Conservation (phyloP, 352 stramenopile species). For the Globisporangium radiosum region DNA sequence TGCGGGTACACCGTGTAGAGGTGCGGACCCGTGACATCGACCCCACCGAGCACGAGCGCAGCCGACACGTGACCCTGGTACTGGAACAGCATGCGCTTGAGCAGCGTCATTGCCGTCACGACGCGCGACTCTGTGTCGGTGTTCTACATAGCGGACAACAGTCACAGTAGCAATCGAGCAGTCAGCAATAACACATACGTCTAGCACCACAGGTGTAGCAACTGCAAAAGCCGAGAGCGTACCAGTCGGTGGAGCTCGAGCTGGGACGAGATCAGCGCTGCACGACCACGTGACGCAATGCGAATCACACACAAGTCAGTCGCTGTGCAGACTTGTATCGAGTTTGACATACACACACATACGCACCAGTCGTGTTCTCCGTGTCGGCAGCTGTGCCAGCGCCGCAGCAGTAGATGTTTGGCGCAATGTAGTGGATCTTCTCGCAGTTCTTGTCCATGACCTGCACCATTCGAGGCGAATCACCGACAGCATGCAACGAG, state of each 20-base stretch:
- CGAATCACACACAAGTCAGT: no score
- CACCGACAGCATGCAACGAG: neutral
- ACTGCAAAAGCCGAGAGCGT: constrained; percentile 13
- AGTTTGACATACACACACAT: neutral
- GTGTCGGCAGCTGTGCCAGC: constrained; percentile 97
- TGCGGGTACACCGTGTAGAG: constrained; percentile 98
- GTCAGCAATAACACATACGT: no score
- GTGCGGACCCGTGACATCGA: constrained; percentile 93
- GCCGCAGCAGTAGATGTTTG: constrained; percentile 99
- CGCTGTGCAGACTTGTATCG: no score
- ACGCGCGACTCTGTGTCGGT: constrained; percentile 88
- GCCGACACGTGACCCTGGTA: constrained; percentile 95
- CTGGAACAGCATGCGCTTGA: constrained; percentile 97
- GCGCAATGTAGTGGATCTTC: constrained; percentile 99
- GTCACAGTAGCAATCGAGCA: no score
- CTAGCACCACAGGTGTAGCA: no score
- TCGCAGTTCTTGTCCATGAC: constrained; percentile 99
- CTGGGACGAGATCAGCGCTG: constrained; percentile 77
- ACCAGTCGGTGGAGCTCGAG: constrained; percentile 94
- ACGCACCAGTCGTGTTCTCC: constrained; percentile 83
- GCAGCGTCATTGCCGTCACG: constrained; percentile 94
- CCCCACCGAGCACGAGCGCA: constrained; percentile 96
- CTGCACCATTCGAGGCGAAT: constrained; percentile 7
- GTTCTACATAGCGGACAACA: constrained; percentile 30
- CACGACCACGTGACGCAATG: neutral